A percentile compares a stretch with the other conserved stretches of the same genome.
phyloP scores from a whole-genome alignment of 73 alveolate species.

The Paramecium tetraurelia region DNA sequence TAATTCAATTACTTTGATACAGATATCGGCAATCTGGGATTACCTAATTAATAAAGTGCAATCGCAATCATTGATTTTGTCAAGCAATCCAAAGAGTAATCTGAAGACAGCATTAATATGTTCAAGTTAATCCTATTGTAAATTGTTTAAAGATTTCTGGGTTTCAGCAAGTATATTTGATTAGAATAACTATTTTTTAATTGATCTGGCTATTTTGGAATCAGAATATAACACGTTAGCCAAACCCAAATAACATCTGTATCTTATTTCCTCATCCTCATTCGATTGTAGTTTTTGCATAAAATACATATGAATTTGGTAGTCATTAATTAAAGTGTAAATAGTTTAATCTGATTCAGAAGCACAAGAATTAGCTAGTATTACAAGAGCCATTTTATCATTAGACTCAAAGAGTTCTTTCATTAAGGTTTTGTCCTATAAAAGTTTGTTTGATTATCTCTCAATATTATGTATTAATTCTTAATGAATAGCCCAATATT shows the following conservation, averaged over 20 bases:
- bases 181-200: not conserved
- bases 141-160: not conserved
- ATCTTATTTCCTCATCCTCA: not conserved
- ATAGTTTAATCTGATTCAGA: not conserved
- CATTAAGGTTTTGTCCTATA: not conserved
- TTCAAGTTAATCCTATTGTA: not conserved
- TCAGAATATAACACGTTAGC: not conserved
- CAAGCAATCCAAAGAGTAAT: not conserved
- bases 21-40: not conserved
- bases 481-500: not conserved
- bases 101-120: not conserved
- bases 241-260: not conserved
- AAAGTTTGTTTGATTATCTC: not conserved
- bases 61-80: not conserved
- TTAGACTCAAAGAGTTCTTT: not conserved
- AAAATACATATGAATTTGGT: not conserved
- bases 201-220: not conserved
- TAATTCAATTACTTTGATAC: not conserved
- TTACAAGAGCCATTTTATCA: not conserved
- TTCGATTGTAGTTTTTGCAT: not conserved
- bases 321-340: not conserved
- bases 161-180: not conserved
- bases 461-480: not conserved
- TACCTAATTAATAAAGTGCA: not conserved
- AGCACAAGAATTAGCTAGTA: not conserved